Base-by-base conservation (phyloP, 768 basidiomycete species). In the Pleurotus giganteus region DNA sequence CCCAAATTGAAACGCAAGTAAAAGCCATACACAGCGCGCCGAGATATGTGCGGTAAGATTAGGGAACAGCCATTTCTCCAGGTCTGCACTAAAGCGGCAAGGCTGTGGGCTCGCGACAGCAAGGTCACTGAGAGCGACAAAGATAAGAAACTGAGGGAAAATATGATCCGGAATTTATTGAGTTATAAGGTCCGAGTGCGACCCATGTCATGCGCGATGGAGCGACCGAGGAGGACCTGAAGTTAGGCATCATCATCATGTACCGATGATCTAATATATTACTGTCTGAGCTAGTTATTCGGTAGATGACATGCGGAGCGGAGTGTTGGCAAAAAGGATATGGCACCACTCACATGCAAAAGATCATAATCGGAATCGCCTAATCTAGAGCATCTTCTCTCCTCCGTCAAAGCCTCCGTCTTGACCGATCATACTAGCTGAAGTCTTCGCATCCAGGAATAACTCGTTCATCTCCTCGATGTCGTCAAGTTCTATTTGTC, bases 391-490 rank as follows among this genome's bases (percentile, higher is more conserved):
- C 57, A 60, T 56, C 26, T 57, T 59, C n/a, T 64, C 69, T 12
- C 49, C 34, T 4, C 67, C 65, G 57, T 63, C 62, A 57, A 69
- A 71, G 4, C 70, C 73, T 23, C 71, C 73, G 32, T 69, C 65
- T 31, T 58, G 55, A 43, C 73, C 76, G 59, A 85, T 83, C 57
- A 80, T 74, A 21, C 68, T 65, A n/a, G 86, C 86, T 54, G 80
- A 82, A 0, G 89, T 86, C 66, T 94, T 96, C 17, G 96, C 94
- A 68, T 98, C 95, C 63, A 98, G 76, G 78, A 99, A 99, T 28
- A 99, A 75, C 65, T 92, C 91, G 59, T 87, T 88, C 87, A 97
- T 94, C 78, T 98, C 94, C 29, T 81, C 79, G 46, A 98, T 85
- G 68, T 99, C 97, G 59, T 98, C 94, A 2, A 86, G 71, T 57